Evolutionary conservation across 345 rosid species (phyloP).

Genomic region (Heritiera littoralis): DNA sequence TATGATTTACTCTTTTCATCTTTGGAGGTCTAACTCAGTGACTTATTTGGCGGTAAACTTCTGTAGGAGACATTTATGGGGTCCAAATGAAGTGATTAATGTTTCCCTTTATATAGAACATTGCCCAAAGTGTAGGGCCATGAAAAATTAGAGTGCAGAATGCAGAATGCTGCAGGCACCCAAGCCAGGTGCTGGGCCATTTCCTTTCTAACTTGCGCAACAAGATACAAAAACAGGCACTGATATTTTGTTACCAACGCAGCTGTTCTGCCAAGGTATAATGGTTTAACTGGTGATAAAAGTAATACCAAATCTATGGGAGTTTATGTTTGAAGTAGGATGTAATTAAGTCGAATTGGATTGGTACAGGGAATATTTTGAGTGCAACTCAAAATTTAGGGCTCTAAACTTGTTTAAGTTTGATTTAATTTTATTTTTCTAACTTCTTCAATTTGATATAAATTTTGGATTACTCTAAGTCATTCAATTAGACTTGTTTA

Average conservation of each 20-base stretch:
- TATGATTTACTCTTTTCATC: too few species aligned
- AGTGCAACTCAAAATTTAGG: too few species aligned
- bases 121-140: not conserved
- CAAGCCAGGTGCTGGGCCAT: not conserved
- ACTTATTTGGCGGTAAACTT: not conserved
- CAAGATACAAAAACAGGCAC: not conserved
- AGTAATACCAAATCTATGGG: too few species aligned
- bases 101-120: not conserved
- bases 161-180: not conserved
- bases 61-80: not conserved
- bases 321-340: too few species aligned
- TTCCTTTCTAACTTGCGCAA: not conserved
- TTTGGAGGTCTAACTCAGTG: not conserved
- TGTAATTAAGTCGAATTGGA: too few species aligned
- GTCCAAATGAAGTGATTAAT: not conserved
- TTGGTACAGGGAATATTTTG: too few species aligned
- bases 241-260: not conserved
- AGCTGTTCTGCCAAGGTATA: not conserved
- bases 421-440: too few species aligned
- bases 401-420: too few species aligned
- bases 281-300: not conserved
- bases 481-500: too few species aligned
- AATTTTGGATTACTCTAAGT: too few species aligned
- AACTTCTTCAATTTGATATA: too few species aligned
- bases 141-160: not conserved